phyloP scores from a whole-genome alignment of 169 alveolate genomes.

The Eimeria sp. region DNA sequence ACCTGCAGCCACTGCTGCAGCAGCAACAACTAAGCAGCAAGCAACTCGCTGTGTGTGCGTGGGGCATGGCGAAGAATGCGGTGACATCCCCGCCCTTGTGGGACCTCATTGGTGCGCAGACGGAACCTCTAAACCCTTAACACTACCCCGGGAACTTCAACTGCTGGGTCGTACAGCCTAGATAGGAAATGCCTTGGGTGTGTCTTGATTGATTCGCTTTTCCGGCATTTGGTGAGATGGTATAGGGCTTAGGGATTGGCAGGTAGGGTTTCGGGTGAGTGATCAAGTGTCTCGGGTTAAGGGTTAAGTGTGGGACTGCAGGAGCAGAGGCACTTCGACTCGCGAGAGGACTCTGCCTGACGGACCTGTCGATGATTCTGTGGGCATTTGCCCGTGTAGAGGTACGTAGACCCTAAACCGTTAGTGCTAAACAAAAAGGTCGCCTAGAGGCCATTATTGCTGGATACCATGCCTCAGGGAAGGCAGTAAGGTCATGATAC shows the following conservation, averaged over 20 bases:
- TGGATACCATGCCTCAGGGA: background rate
- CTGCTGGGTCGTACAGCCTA: background rate
- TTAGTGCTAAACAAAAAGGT: background rate
- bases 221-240: background rate
- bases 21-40: slow-evolving; percentile 50
- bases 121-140: background rate
- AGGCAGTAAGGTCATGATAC: background rate
- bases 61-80: slow-evolving; percentile 71
- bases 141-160: too few species aligned
- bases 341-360: background rate
- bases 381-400: slow-evolving; percentile 78
- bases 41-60: slow-evolving; percentile 66
- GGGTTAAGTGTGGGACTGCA: background rate
- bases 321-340: slow-evolving; percentile 47
- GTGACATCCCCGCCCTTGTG: slow-evolving; percentile 41
- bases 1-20: slow-evolving; percentile 65
- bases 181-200: background rate
- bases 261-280: background rate
- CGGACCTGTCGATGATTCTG: slow-evolving; percentile 79
- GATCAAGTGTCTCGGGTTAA: background rate
- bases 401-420: slow-evolving; percentile 13
- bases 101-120: slow-evolving; percentile 61
- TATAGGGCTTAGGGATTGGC: background rate
- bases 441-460: background rate
- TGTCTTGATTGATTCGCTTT: background rate